Percentiles rank a stretch among this genome's conserved stretches.
Conservation (phyloP, 2,329 filamentous ascomycete species). For the Neofusicoccum cordaticola region DNA sequence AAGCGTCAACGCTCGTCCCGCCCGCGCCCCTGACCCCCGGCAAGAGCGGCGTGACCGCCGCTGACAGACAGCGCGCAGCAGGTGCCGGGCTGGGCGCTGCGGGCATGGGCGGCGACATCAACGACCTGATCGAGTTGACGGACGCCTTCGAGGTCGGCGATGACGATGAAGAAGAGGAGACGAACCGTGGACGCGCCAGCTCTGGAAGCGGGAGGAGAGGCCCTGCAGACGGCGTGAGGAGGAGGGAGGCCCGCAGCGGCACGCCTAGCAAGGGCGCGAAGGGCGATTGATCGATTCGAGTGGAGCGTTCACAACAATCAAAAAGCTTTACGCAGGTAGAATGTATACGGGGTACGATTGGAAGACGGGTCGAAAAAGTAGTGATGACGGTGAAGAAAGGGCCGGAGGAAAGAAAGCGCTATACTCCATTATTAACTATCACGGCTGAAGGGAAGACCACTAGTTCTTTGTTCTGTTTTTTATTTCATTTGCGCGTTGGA, state of each 20-base stretch:
- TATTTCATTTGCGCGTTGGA: neutral
- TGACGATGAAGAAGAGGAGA: constrained; percentile 24
- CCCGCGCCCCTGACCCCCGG: constrained; percentile 5
- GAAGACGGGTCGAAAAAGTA: neutral
- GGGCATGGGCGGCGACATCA: constrained; percentile 43
- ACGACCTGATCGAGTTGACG: constrained; percentile 70
- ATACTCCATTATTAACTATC: neutral
- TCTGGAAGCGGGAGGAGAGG: neutral
- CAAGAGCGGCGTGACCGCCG: neutral
- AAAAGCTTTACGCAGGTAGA: neutral
- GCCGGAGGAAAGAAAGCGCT: neutral
- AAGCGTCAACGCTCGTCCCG: constrained; percentile 39
- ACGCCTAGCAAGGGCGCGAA: constrained; percentile 15
- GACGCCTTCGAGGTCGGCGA: constrained; percentile 40
- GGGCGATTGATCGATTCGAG: constrained; percentile 9
- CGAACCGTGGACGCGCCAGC: neutral
- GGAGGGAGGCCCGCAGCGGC: constrained; percentile 5
- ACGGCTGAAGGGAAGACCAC: neutral
- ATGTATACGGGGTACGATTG: neutral
- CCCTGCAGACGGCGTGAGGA: neutral
- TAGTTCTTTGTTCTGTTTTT: neutral
- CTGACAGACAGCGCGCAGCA: neutral
- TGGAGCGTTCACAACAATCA: neutral
- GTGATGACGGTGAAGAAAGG: neutral
- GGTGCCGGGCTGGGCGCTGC: neutral